Evolutionary conservation across 1,284 basidiomycete genomes (phyloP).

Genomic region (Irpex lacteus): DNA sequence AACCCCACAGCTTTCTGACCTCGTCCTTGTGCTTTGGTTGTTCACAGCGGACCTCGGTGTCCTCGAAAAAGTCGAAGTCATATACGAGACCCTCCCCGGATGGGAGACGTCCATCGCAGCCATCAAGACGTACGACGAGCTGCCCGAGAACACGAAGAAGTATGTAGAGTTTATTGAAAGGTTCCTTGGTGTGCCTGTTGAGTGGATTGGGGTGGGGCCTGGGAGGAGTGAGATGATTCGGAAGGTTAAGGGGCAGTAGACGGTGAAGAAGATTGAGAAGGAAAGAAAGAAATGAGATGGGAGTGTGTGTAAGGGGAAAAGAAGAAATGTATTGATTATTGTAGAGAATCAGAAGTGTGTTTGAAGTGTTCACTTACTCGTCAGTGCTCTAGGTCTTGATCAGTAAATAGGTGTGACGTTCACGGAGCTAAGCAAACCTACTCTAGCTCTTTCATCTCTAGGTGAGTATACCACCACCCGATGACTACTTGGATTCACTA

Average conservation of each 20-base stretch:
- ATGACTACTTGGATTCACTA: too few relatives aligned
- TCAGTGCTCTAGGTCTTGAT: too few relatives aligned
- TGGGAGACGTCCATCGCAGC: constrained; percentile 85
- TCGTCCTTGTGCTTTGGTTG: neutral
- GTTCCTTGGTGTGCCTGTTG: constrained; percentile 76
- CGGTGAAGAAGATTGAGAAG: neutral
- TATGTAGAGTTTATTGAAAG: constrained; percentile 91
- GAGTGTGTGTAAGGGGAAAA: neutral
- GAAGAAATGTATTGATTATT: too few relatives aligned
- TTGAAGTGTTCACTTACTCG: too few relatives aligned
- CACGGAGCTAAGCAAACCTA: too few relatives aligned
- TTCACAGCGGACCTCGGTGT: constrained; percentile 79
- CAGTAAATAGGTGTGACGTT: too few relatives aligned
- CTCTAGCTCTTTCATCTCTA: too few relatives aligned
- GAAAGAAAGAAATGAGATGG: neutral
- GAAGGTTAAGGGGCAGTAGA: constrained; percentile 18
- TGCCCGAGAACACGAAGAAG: constrained; percentile 84
- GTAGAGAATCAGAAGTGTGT: too few relatives aligned
- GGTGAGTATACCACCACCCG: too few relatives aligned
- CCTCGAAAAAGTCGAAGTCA: constrained; percentile 80
- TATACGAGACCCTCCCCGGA: constrained; percentile 89
- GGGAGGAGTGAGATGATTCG: constrained; percentile 78
- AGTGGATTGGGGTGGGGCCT: constrained; percentile 92
- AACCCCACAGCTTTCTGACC: neutral
- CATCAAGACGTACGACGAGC: constrained; percentile 65